phyloP scores from a whole-genome alignment of 345 rosid species.

The Citrus inodora region DNA sequence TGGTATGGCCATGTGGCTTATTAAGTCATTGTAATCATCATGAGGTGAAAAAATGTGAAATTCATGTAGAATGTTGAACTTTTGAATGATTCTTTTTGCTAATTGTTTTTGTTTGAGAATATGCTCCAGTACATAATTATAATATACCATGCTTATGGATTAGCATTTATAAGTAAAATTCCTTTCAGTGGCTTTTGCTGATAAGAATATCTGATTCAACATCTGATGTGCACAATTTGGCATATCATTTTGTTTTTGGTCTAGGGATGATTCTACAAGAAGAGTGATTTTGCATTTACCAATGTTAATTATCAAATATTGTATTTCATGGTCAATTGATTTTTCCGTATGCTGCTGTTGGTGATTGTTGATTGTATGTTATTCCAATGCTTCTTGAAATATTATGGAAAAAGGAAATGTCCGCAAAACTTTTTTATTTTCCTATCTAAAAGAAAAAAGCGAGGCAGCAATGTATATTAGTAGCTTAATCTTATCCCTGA shows the following conservation, averaged over 20 bases:
- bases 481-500: not conserved
- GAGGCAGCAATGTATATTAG: not conserved
- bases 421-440: too few species aligned
- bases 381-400: not conserved
- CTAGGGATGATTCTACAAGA: not conserved
- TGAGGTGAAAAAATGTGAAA: not conserved
- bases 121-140: not conserved
- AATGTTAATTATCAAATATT: not conserved
- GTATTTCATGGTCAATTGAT: not conserved
- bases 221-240: not conserved
- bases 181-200: not conserved
- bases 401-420: not conserved
- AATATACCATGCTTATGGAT: not conserved
- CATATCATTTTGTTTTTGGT: not conserved
- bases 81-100: not conserved
- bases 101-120: not conserved
- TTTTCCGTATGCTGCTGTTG: not conserved
- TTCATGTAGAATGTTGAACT: not conserved
- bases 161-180: not conserved
- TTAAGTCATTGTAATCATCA: not conserved
- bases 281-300: not conserved
- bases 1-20: conserved; percentile 44
- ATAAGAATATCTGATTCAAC: not conserved
- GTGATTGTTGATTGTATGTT: not conserved
- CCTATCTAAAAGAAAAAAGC: too few species aligned